Percentiles rank a stretch among this genome's conserved stretches.
Conservation (phyloP, 2,329 filamentous ascomycete genomes). For the Ceratocystis cacaofunesta region DNA sequence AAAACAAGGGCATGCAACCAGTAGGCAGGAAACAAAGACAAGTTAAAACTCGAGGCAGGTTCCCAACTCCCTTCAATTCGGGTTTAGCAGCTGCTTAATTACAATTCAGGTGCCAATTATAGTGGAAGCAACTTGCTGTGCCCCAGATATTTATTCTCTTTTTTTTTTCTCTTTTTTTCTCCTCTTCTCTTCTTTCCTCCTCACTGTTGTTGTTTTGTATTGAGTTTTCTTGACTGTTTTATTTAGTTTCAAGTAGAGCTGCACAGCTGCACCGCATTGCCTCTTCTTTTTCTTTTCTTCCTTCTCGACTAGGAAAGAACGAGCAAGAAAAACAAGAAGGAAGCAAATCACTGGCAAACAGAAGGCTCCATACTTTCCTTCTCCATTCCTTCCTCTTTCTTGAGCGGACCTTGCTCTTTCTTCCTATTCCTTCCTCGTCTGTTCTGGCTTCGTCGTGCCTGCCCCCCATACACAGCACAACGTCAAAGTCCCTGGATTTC, state of each 20-base stretch:
- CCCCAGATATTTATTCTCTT: background rate
- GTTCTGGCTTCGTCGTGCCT: background rate
- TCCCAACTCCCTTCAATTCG: background rate
- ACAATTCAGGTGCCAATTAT: background rate
- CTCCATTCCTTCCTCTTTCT: conserved; percentile 6
- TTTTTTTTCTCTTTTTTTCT: background rate
- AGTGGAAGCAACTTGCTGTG: background rate
- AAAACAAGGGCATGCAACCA: background rate
- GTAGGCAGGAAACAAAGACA: background rate
- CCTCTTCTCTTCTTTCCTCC: background rate
- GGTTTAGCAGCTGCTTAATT: conserved; percentile 7
- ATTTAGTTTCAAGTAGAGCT: conserved; percentile 3
- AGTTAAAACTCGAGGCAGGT: background rate
- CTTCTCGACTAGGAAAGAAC: background rate
- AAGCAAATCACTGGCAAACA: background rate
- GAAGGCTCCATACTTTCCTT: background rate
- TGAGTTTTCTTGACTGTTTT: background rate
- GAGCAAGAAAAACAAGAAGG: background rate
- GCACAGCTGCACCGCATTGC: background rate
- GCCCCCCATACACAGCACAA: background rate
- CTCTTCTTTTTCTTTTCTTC: background rate
- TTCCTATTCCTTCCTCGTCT: background rate
- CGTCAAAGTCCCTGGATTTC: background rate
- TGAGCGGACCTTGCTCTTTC: background rate
- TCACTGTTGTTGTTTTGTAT: background rate